Base-by-base conservation (phyloP, 495 filamentous ascomycete genomes). In the Aspergillus taichungensis region DNA sequence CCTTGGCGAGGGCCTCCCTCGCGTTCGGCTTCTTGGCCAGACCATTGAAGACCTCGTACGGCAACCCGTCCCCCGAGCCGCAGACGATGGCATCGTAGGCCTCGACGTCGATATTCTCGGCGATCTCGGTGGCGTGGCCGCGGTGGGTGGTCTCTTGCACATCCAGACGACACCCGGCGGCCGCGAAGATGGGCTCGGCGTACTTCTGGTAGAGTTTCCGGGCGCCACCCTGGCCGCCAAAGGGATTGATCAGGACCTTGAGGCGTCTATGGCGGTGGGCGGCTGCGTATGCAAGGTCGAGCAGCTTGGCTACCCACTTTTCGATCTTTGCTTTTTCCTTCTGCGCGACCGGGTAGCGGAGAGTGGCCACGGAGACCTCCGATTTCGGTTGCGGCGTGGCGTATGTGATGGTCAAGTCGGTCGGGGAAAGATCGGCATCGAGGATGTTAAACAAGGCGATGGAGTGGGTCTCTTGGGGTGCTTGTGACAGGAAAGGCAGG, bases 21-120 rank as follows among this genome's bases (percentile, higher is more conserved):
- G 87, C 88, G 63, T 96, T 83, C 6, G 68, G 52, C 37, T 85
- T 82, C 60, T 82, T 83, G 11, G 73, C 88, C 14, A 98, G 59
- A 6, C 92, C 92, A 57, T 98, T 97, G 72, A 95, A 95, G 9
- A 95, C 85, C 63, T 98, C 91, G 56, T 95, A 84, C 0, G 88
- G 86, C 12, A 95, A 60, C 8, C 92, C 92, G 53, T 98, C 92
- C 2, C 92, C 92, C 7, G 91, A 96, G 56, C 89, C 94, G 49
- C 85, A 85, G 9, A 92, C 78, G 6, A 95, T 75, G 5, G 87
- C 79, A 66, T 98, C 92, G 56, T 78, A 94, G 2, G 74, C 76
- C 13, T 87, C 75, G 13, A 86, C 76, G 57, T 96, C 83, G n/a
- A 96, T 61, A 11, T 84, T 73, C 57, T 86, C 73, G 30, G 83